Conservation (phyloP, 345 rosid species). For the Brassica cretica region DNA sequence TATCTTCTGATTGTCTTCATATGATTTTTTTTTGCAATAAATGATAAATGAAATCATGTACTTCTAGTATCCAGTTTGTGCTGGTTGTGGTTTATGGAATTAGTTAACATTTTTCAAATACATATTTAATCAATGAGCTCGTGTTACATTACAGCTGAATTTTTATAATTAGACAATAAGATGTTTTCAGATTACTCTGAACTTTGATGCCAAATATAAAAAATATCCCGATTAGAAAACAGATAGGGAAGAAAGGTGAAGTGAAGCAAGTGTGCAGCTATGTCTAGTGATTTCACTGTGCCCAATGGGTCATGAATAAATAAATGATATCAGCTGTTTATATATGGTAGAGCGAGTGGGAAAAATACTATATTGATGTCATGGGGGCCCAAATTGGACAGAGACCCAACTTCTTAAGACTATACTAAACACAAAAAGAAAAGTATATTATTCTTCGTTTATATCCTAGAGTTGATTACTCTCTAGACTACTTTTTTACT, state of each 20-base stretch:
- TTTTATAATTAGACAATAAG: background rate
- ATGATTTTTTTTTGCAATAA: background rate
- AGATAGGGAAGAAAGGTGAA: conserved; percentile 12
- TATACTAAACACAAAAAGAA: conserved; percentile 8
- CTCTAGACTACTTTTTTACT: too few species aligned
- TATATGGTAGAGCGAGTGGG: conserved; percentile 4
- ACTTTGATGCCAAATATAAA: background rate
- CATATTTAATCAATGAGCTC: background rate
- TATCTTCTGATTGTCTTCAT: conserved; percentile 11
- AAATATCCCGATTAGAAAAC: background rate
- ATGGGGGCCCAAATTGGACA: background rate
- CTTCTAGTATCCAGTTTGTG: conserved; percentile 5
- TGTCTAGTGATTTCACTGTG: conserved; percentile 5
- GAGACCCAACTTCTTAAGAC: conserved; percentile 17
- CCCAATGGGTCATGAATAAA: conserved; percentile 1
- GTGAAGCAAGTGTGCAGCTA: conserved; percentile 9
- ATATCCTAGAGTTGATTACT: too few species aligned
- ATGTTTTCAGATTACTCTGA: background rate
- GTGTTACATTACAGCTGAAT: background rate
- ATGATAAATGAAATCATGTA: conserved; percentile 19
- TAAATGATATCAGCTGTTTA: conserved; percentile 6
- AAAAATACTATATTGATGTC: conserved; percentile 3
- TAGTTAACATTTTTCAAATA: background rate
- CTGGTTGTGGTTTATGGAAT: background rate
- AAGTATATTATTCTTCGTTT: background rate